Conservation (phyloP, 1,284 basidiomycete species). For the Rhizoctonia solani region DNA sequence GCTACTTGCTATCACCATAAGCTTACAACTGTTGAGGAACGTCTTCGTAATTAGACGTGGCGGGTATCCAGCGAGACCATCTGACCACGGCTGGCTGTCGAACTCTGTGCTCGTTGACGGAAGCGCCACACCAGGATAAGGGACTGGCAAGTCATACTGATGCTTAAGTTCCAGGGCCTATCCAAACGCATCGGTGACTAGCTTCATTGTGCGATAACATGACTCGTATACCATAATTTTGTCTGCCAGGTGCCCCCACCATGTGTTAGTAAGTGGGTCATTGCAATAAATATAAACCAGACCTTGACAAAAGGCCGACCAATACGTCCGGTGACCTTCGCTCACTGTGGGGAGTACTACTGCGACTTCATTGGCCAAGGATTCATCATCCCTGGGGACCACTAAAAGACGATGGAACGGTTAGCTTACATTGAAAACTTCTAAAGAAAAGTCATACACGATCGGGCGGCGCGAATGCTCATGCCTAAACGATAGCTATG, state of each 20-base stretch:
- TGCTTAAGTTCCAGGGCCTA: conserved; percentile 46
- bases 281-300: conserved; percentile 50
- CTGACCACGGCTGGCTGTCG: conserved; percentile 10
- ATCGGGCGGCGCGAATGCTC: conserved; percentile 14
- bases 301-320: conserved; percentile 58
- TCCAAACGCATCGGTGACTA: background rate
- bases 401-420: conserved; percentile 57
- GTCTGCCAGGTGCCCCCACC: background rate
- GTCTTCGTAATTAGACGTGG: conserved; percentile 50
- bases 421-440: background rate
- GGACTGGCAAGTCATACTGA: conserved; percentile 55
- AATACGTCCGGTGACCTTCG: conserved; percentile 60
- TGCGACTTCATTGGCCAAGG: conserved; percentile 56
- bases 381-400: conserved; percentile 58
- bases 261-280: background rate
- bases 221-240: conserved; percentile 13
- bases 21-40: conserved; percentile 58
- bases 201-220: conserved; percentile 42
- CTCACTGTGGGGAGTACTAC: conserved; percentile 56
- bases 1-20: conserved; percentile 57
- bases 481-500: conserved; percentile 6
- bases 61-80: background rate
- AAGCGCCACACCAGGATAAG: conserved; percentile 2
- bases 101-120: background rate
- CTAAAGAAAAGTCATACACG: conserved; percentile 41